Conservation (phyloP, 306 rosid species). For the Rubus parviflorus region DNA sequence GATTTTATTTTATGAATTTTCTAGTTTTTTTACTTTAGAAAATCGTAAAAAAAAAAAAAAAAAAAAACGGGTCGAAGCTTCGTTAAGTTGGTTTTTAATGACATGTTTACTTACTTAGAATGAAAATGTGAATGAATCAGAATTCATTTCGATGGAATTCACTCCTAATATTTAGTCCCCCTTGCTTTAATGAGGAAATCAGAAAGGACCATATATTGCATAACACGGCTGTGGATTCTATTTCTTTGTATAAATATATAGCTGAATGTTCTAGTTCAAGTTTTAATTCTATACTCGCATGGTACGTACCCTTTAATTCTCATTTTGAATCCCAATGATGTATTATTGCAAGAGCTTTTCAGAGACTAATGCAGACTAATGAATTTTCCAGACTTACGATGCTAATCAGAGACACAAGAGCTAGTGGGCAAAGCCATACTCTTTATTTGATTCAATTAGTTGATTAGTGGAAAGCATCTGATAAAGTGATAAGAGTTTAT, state of each 20-base stretch:
- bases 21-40: too few species aligned
- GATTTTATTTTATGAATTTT: too few species aligned
- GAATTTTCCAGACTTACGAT: neutral
- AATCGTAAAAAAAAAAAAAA: too few species aligned
- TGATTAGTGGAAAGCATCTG: constrained; percentile 1
- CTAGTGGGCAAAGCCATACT: neutral
- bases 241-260: too few species aligned
- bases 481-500: neutral
- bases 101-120: too few species aligned
- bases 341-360: neutral
- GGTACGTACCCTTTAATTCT: neutral
- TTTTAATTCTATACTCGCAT: too few species aligned
- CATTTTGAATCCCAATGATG: neutral
- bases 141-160: too few species aligned
- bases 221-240: neutral
- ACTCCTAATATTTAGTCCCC: too few species aligned
- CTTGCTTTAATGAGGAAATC: neutral
- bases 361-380: neutral
- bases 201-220: neutral
- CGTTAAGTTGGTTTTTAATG: too few species aligned
- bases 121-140: too few species aligned
- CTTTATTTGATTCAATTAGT: constrained; percentile 2
- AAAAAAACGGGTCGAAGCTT: too few species aligned
- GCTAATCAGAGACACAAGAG: neutral
- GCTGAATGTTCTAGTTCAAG: too few species aligned